Percentiles rank a stretch among this genome's conserved stretches.
Evolutionary conservation across 1,284 basidiomycete species (phyloP).

Genomic region (Leccinum cinnamomeum): DNA sequence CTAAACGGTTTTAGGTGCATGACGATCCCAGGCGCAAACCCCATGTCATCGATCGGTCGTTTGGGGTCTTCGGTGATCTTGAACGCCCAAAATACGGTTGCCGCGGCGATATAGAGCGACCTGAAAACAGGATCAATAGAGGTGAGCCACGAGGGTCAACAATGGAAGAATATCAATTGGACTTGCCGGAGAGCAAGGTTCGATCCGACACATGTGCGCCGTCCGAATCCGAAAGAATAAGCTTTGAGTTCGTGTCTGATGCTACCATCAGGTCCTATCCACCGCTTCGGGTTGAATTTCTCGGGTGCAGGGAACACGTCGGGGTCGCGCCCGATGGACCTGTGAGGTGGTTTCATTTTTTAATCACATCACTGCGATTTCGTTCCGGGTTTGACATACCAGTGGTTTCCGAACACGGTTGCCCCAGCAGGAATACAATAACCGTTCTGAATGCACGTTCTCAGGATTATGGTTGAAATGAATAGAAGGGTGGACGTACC

Average conservation of each 20-base stretch:
- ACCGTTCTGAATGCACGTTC: constrained; percentile 38
- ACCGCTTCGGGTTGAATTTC: constrained; percentile 55
- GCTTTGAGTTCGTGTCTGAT: constrained; percentile 50
- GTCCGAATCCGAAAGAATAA: constrained; percentile 62
- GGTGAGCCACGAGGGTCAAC: neutral
- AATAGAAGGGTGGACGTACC: constrained; percentile 9
- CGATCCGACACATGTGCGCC: constrained; percentile 60
- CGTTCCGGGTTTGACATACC: constrained; percentile 35
- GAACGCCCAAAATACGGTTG: constrained; percentile 63
- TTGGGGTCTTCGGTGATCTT: constrained; percentile 45
- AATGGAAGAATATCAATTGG: neutral
- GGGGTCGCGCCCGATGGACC: constrained; percentile 58
- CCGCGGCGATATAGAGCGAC: constrained; percentile 59
- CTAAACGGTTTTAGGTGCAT: constrained; percentile 57
- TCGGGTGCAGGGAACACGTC: constrained; percentile 60
- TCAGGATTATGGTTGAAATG: neutral
- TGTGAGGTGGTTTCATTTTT: neutral
- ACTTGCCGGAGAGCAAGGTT: constrained; percentile 47
- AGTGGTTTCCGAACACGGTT: constrained; percentile 35
- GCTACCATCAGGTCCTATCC: constrained; percentile 51
- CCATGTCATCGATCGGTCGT: constrained; percentile 54
- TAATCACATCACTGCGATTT: neutral
- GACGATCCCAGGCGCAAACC: constrained; percentile 58
- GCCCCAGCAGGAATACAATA: constrained; percentile 49
- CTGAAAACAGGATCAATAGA: constrained; percentile 25